Base-by-base conservation (phyloP, 2,329 filamentous ascomycete genomes). In the Stachybotrys elegans region DNA sequence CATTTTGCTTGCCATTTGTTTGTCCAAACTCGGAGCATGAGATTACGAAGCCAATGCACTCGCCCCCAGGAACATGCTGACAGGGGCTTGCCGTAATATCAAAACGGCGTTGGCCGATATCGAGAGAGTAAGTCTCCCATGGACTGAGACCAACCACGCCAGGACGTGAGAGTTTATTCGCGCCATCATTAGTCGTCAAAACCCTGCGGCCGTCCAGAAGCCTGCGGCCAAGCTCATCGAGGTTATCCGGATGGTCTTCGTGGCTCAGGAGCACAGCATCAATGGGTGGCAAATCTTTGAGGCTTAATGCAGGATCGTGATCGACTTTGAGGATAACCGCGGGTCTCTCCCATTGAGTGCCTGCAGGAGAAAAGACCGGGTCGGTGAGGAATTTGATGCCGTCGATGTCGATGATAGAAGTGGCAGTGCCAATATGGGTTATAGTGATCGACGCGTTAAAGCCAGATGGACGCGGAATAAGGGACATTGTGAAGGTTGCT, bases 201-300 rank as follows among this genome's bases (percentile, higher is more conserved):
- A 75, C 72, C 3, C 53, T 57, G 7, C 70, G 69, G 4, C 68
- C 71, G 39, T 75, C 61, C 6, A 76, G 63, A 0, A 75, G 60
- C 7, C 50, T 60, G 5, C 71, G 71, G 19, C 73, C 72, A 0
- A 67, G 49, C 3, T 65, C 59, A 25, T 76, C 72, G 3, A 77
- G 61, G 47, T 76, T 76, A 47, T 76, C 72, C 0, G 60, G 57
- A 45, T 76, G 72, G 52, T 76, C 69, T 52, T 76, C 73, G 45
- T 76, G 72, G 52, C 68, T 72, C 8, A 76, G 61, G 1, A 75
- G 61, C 4, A 76, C 57, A n/a, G 64, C 71, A 40, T 75, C 71
- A 47, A 76, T 72, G 9, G 56, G 55, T 0, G 72, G 72, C 0
- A 75, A 59, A 1, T 69, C 43, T 1, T 61, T 48, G 0, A 74